These are phyloP conservation scores for Eutrema japonicum DNA, from an alignment of 345 rosid genomes.

Conservation along the genomic window DNA sequence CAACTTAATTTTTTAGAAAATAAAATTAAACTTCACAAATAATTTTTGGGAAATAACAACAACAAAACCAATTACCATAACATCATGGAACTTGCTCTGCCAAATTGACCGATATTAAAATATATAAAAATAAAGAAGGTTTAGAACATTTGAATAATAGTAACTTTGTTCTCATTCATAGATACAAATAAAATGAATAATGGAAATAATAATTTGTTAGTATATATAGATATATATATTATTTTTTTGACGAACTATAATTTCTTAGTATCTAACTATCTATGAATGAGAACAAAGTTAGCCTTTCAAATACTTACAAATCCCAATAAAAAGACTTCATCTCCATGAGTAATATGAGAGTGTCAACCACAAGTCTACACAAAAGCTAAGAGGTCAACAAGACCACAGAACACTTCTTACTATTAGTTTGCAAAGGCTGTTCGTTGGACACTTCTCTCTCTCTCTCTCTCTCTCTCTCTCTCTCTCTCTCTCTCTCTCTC, in stretches of 20 bases:
- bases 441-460: slow-evolving; percentile 37
- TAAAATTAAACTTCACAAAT: background rate
- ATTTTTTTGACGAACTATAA: background rate
- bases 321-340: slow-evolving; percentile 29
- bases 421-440: slow-evolving; percentile 42
- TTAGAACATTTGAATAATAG: no score
- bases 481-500: no score
- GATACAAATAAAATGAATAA: no score
- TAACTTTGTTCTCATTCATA: no score
- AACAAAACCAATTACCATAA: slow-evolving; percentile 2
- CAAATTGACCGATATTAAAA: background rate
- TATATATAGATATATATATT: background rate
- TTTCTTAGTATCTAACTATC: background rate
- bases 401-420: slow-evolving; percentile 40
- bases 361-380: slow-evolving; percentile 48
- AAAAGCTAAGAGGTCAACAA: slow-evolving; percentile 42
- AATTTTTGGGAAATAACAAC: background rate
- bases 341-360: slow-evolving; percentile 27
- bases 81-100: slow-evolving; percentile 14
- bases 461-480: background rate
- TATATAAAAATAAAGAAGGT: background rate
- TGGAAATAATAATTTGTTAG: slow-evolving; percentile 10
- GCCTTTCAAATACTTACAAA: slow-evolving; percentile 18
- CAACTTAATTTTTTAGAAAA: background rate
- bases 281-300: slow-evolving; percentile 25